Conservation (phyloP, 2,329 filamentous ascomycete genomes). For the Neocucurbitaria cava region DNA sequence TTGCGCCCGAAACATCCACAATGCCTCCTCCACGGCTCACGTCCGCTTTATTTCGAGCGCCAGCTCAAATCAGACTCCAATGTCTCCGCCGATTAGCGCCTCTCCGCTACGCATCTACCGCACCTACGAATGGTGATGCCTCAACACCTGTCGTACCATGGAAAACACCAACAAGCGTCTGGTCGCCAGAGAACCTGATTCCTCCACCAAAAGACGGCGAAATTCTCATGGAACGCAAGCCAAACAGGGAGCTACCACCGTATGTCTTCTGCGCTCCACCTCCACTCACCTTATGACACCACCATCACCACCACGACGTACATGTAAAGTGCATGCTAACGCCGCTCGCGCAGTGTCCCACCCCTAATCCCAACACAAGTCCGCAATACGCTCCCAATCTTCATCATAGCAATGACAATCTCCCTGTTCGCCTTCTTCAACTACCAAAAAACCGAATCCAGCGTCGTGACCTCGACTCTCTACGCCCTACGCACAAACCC, state of each 20-base stretch:
- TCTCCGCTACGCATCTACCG: slow-evolving; percentile 33
- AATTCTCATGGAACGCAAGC: slow-evolving; percentile 39
- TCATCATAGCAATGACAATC: slow-evolving; percentile 72
- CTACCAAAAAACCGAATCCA: slow-evolving; percentile 94
- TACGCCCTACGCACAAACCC: slow-evolving; percentile 88
- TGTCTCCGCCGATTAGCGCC: slow-evolving; percentile 29
- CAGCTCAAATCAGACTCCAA: slow-evolving; percentile 24
- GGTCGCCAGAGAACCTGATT: slow-evolving; percentile 46
- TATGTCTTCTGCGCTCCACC: slow-evolving; percentile 20
- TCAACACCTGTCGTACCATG: slow-evolving; percentile 41
- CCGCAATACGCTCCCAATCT: slow-evolving; percentile 76
- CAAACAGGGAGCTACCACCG: slow-evolving; percentile 46
- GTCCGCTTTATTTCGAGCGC: slow-evolving; percentile 30
- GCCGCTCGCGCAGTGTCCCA: slow-evolving; percentile 29
- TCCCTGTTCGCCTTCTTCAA: slow-evolving; percentile 94
- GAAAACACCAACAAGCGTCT: slow-evolving; percentile 49
- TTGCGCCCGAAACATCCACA: slow-evolving; percentile 12
- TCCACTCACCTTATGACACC: not conserved
- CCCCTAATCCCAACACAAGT: slow-evolving; percentile 44
- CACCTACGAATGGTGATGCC: slow-evolving; percentile 19
- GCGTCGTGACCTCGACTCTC: slow-evolving; percentile 80
- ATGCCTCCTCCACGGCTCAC: slow-evolving; percentile 40
- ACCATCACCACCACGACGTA: not conserved
- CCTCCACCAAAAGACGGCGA: slow-evolving; percentile 47
- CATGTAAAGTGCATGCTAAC: slow-evolving; percentile 6